Evolutionary conservation across 495 filamentous ascomycete species (phyloP).

Genomic region (Penicillium egyptiacum): DNA sequence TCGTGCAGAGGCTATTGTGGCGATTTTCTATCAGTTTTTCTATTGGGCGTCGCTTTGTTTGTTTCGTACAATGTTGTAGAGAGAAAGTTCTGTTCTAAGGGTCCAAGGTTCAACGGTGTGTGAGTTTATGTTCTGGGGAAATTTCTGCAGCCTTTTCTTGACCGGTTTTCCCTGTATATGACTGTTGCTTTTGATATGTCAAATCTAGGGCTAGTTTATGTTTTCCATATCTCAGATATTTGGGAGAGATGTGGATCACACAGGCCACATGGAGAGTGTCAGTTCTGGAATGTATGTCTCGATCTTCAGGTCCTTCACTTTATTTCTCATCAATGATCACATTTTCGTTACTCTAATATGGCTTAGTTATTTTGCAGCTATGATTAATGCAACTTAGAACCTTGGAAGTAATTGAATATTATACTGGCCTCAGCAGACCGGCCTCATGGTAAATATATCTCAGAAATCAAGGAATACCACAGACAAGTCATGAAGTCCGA

Average conservation of each 20-base stretch:
- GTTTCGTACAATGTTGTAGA: no score
- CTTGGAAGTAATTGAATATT: not conserved
- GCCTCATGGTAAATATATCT: not conserved
- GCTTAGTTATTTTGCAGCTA: not conserved
- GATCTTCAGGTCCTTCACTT: not conserved
- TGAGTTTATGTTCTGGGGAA: constrained; percentile 2
- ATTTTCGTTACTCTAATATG: not conserved
- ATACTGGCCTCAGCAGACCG: not conserved
- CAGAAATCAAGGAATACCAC: no score
- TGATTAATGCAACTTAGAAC: not conserved
- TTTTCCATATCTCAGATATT: constrained; percentile 5
- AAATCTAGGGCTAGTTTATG: not conserved
- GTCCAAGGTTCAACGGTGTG: constrained; percentile 1
- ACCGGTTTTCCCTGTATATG: constrained; percentile 4
- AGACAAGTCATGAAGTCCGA: not conserved
- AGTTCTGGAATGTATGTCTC: constrained; percentile 10
- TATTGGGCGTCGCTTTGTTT: not conserved
- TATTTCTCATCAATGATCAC: not conserved
- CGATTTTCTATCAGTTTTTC: not conserved
- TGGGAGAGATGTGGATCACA: not conserved
- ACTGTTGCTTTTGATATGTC: constrained; percentile 1
- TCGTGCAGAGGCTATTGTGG: not conserved
- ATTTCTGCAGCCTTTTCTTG: not conserved
- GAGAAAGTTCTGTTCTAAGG: not conserved
- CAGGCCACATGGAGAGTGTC: constrained; percentile 7